Conservation (phyloP, 31 red algal species). For the Bonnemaisonia californica region DNA sequence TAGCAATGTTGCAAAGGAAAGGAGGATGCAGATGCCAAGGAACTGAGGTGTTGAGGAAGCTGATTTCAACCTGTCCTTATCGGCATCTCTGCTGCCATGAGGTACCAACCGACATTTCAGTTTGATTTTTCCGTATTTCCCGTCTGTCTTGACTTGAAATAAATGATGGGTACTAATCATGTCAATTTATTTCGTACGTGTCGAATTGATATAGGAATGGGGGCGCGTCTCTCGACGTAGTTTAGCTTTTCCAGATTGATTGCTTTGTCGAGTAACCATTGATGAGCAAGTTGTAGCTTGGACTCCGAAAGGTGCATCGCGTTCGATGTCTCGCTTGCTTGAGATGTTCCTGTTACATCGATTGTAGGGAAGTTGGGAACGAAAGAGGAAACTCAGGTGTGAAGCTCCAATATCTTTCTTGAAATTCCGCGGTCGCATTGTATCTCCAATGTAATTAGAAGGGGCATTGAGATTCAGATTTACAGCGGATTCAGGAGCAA, state of each 20-base stretch:
- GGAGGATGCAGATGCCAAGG: neutral
- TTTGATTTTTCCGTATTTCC: neutral
- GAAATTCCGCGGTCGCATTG: too few species aligned
- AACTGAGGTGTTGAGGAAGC: slow-evolving; percentile 31
- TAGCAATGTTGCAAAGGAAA: neutral
- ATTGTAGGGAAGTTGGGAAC: neutral
- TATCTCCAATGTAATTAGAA: too few species aligned
- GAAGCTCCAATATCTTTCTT: too few species aligned
- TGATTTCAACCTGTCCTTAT: neutral
- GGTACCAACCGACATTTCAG: slow-evolving; percentile 30
- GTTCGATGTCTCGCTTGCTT: neutral
- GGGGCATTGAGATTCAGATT: too few species aligned
- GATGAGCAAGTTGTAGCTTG: slow-evolving; percentile 15
- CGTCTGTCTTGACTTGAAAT: slow-evolving; percentile 17
- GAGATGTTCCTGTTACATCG: slow-evolving; percentile 8
- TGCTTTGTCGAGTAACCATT: slow-evolving; percentile 22
- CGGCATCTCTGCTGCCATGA: slow-evolving; percentile 36
- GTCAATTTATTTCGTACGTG: slow-evolving; percentile 1
- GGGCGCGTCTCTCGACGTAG: neutral
- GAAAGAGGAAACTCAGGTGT: neutral
- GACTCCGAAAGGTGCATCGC: neutral
- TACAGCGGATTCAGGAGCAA: too few species aligned
- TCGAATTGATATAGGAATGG: neutral
- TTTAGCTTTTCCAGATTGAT: slow-evolving; percentile 7
- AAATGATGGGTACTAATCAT: slow-evolving; percentile 30